A percentile compares a stretch with the other conserved stretches of the same genome.
Conservation (phyloP, 2,329 filamentous ascomycete genomes). For the Rutstroemia sydowiana region DNA sequence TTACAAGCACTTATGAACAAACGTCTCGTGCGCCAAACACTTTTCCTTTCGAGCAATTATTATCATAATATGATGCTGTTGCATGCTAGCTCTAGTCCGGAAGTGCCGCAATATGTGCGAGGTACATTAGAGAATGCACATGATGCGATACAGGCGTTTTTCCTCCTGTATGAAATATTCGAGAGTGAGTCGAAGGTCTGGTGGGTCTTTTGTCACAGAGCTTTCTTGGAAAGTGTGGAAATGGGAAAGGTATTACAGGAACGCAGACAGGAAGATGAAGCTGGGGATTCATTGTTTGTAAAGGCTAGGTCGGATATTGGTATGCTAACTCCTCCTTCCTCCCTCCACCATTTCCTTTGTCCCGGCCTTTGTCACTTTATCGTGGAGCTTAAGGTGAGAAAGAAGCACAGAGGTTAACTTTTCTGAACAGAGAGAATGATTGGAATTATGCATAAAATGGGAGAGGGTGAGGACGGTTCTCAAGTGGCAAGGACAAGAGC, state of each 20-base stretch:
- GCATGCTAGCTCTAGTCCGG: slow-evolving; percentile 60
- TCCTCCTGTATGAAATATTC: slow-evolving; percentile 62
- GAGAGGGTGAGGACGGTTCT: slow-evolving; percentile 46
- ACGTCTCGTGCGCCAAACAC: slow-evolving; percentile 62
- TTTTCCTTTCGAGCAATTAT: slow-evolving; percentile 76
- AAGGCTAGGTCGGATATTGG: slow-evolving; percentile 54
- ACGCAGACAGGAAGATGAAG: slow-evolving; percentile 38
- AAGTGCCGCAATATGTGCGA: slow-evolving; percentile 56
- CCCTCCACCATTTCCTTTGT: not conserved
- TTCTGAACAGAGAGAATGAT: slow-evolving; percentile 48
- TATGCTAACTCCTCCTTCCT: slow-evolving; percentile 32
- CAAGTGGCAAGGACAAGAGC: slow-evolving; percentile 53
- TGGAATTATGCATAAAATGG: slow-evolving; percentile 54
- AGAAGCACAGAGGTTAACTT: not conserved
- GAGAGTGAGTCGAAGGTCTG: slow-evolving; percentile 68
- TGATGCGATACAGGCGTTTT: slow-evolving; percentile 67
- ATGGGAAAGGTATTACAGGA: slow-evolving; percentile 55
- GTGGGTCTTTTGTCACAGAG: slow-evolving; percentile 80
- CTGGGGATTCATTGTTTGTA: slow-evolving; percentile 50
- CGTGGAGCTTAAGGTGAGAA: not conserved
- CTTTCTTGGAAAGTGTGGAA: slow-evolving; percentile 68
- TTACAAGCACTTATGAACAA: slow-evolving; percentile 50
- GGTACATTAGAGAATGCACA: slow-evolving; percentile 69
- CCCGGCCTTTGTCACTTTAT: not conserved
- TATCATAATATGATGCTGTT: slow-evolving; percentile 77